Base-by-base conservation (phyloP, 2,329 filamentous ascomycete species). In the Meredithiella fracta region DNA sequence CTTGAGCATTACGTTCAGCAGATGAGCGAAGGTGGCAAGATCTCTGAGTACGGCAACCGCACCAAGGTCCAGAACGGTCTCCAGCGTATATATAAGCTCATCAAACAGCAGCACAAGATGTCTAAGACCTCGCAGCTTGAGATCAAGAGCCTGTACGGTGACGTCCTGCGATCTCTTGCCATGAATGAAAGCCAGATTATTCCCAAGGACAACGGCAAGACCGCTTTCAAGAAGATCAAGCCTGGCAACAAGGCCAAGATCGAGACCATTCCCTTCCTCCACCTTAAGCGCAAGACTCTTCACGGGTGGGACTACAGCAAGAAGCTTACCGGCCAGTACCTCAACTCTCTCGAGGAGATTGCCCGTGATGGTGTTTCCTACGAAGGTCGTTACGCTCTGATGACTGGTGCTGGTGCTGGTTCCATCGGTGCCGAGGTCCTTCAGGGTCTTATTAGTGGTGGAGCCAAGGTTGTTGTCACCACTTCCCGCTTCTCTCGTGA, bases 271-370 rank as follows among this genome's bases (percentile, higher is more conserved):
- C 92, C 92, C 34, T 98, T 98, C 81, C 73, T 98, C 54, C 92
- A 98, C 68, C 75, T 98, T 58, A 96, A 96, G 79, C 86, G 88
- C 69, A 94, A 94, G 71, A 82, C 86, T 55, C 80, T 90, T 60
- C 85, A 95, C 65, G 91, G 91, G 60, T 98, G 92, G 92, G 90
- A 97, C 66, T 98, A 97, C 75, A 97, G 88, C 80, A 98, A 97
- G 79, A 96, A 94, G 74, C 79, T 98, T 58, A 97, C 92, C 23
- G 86, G 87, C 57, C 71, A 90, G 63, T 98, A 98, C 68, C 80
- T 98, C 34, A 88, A 96, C 67, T 89, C 88, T 60, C 72, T 98
- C 31, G 90, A 95, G 72, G 80, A 90, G 60, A 89, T 90, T 61
- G 92, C 92, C 61, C 85, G 82, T 64, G 76, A 80, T 56, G 92